A percentile compares a stretch with the other conserved stretches of the same genome.
Evolutionary conservation across 495 filamentous ascomycete species (phyloP).

Genomic region (Acidomyces sp.): DNA sequence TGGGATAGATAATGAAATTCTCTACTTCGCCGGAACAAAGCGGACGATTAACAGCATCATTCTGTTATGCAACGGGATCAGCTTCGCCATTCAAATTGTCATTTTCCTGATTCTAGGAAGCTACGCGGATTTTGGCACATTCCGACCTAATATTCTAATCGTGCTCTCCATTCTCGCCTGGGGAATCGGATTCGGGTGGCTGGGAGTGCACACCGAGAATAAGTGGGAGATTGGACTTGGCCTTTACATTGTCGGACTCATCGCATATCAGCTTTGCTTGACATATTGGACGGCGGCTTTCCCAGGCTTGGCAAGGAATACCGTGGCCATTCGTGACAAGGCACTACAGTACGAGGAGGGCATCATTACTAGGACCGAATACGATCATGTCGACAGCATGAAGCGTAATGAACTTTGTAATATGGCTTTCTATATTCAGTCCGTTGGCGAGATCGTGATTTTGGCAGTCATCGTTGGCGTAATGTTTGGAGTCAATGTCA

Average conservation of each 20-base stretch:
- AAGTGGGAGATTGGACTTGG: conserved; percentile 45
- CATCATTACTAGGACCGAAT: conserved; percentile 42
- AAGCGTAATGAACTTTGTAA: conserved; percentile 49
- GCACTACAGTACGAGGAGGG: conserved; percentile 41
- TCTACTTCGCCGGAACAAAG: conserved; percentile 38
- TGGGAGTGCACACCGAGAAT: conserved; percentile 43
- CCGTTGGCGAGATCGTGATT: conserved; percentile 46
- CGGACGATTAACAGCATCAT: conserved; percentile 50
- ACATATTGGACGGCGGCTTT: conserved; percentile 59
- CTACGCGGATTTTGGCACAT: conserved; percentile 50
- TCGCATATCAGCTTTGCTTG: conserved; percentile 52
- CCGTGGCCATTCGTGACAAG: conserved; percentile 38
- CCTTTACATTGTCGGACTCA: conserved; percentile 50
- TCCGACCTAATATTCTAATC: conserved; percentile 49
- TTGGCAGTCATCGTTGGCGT: conserved; percentile 50
- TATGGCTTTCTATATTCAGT: conserved; percentile 49
- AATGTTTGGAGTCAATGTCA: conserved; percentile 46
- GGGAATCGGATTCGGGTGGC: conserved; percentile 50
- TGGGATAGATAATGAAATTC: conserved; percentile 31
- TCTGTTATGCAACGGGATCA: conserved; percentile 48
- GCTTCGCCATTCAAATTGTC: conserved; percentile 48
- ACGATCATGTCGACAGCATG: conserved; percentile 48
- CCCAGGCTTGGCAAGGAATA: conserved; percentile 48
- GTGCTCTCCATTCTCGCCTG: conserved; percentile 43
- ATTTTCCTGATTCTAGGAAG: conserved; percentile 48